phyloP scores from a whole-genome alignment of 2,329 filamentous ascomycete genomes.

The Mariannaea sp. region DNA sequence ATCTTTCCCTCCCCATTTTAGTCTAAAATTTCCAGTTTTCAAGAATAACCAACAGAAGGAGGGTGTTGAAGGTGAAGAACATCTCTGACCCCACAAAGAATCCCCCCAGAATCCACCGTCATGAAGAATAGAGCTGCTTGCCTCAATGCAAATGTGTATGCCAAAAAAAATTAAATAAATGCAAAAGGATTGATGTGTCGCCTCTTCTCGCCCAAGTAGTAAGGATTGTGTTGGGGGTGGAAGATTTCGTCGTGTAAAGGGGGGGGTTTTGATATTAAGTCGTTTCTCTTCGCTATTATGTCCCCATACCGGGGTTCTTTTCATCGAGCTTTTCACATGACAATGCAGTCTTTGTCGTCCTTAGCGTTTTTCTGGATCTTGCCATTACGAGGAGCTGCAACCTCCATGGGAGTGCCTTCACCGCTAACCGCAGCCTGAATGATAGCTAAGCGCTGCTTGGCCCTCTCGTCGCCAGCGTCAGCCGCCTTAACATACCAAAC shows the following conservation, averaged over 20 bases:
- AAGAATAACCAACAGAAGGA: slow-evolving; percentile 17
- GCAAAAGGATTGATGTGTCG: slow-evolving; percentile 13
- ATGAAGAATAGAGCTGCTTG: slow-evolving; percentile 13
- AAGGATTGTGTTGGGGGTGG: slow-evolving; percentile 7
- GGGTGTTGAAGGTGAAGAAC: slow-evolving; percentile 13
- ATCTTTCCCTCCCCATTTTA: slow-evolving; percentile 15
- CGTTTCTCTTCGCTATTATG: slow-evolving; percentile 25
- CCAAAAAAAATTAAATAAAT: slow-evolving; percentile 25
- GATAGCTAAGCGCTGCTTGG: slow-evolving; percentile 82
- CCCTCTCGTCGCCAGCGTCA: slow-evolving; percentile 87
- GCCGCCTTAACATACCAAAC: slow-evolving; percentile 98
- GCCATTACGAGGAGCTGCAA: slow-evolving; percentile 54
- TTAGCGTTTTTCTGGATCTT: slow-evolving; percentile 57
- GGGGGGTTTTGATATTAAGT: slow-evolving; percentile 32
- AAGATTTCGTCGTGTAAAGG: slow-evolving; percentile 11
- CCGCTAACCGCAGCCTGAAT: slow-evolving; percentile 81
- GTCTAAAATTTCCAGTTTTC: slow-evolving; percentile 17
- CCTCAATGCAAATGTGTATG: slow-evolving; percentile 22
- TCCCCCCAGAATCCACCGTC: slow-evolving; percentile 19
- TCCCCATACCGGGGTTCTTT: slow-evolving; percentile 1
- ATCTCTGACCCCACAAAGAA: slow-evolving; percentile 21
- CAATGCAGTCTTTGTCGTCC: slow-evolving; percentile 61
- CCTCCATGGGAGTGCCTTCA: slow-evolving; percentile 59
- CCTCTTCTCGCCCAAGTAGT: slow-evolving; percentile 10
- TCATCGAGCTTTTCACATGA: slow-evolving; percentile 52